Percentiles rank a stretch among this genome's conserved stretches.
Evolutionary conservation across 345 rosid genomes (phyloP).

Genomic region (Pistacia vera): DNA sequence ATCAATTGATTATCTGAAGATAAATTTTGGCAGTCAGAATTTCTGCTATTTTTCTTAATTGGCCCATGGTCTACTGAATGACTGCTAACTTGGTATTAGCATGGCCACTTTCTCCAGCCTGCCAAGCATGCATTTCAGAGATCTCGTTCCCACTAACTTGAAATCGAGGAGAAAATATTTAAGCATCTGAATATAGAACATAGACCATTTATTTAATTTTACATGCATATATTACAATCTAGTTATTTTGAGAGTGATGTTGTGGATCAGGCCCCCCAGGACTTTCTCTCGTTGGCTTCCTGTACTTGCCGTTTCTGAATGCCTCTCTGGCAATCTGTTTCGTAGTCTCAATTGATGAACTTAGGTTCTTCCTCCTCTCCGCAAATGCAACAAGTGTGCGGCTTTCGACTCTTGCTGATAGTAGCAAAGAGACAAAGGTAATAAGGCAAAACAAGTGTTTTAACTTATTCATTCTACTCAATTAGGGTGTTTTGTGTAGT

Average conservation of each 20-base stretch:
- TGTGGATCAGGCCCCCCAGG: constrained; percentile 57
- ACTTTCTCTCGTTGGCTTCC: constrained; percentile 30
- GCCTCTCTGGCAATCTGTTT: constrained; percentile 22
- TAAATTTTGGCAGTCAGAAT: too few species aligned
- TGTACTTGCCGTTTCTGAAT: constrained; percentile 6
- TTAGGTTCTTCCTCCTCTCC: constrained; percentile 25
- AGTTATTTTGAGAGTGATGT: constrained; percentile 26
- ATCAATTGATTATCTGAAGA: too few species aligned
- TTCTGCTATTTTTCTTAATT: too few species aligned
- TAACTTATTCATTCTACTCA: constrained; percentile 29
- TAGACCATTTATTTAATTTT: background rate
- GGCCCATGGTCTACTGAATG: too few species aligned
- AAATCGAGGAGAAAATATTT: too few species aligned
- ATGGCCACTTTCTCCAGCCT: too few species aligned
- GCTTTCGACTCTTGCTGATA: constrained; percentile 22
- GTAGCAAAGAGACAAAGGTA: constrained; percentile 27
- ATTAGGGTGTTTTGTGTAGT: constrained; percentile 1
- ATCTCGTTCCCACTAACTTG: too few species aligned
- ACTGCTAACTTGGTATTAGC: too few species aligned
- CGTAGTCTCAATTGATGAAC: constrained; percentile 21
- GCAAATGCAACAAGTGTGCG: constrained; percentile 24
- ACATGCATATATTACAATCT: background rate
- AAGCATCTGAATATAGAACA: too few species aligned
- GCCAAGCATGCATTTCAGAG: too few species aligned
- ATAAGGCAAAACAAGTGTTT: constrained; percentile 21